These are phyloP conservation scores for Cystobasidium ongulense DNA, from an alignment of 768 basidiomycete species.

Conservation along the genomic window DNA sequence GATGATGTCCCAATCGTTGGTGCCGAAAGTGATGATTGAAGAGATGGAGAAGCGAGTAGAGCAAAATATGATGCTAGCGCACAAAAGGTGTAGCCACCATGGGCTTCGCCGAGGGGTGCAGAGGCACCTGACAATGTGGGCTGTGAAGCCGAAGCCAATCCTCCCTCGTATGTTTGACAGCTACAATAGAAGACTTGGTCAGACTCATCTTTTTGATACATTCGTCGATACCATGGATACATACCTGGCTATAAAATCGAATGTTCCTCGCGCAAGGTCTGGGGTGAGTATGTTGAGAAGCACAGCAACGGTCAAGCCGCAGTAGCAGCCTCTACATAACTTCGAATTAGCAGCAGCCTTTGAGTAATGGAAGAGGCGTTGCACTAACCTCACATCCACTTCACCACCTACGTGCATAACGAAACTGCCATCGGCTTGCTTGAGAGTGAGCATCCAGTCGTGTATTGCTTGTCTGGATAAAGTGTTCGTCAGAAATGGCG, in stretches of 20 bases:
- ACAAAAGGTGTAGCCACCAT: conserved; percentile 96
- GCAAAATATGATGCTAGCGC: conserved; percentile 72
- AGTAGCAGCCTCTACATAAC: conserved; percentile 72
- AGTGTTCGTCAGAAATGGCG: not conserved
- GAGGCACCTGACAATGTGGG: conserved; percentile 51
- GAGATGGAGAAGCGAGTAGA: conserved; percentile 47
- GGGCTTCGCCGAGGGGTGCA: conserved; percentile 81
- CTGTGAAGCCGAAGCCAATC: conserved; percentile 75
- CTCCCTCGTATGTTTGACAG: conserved; percentile 97
- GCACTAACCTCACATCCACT: conserved; percentile 73
- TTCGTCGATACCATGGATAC: too few species aligned
- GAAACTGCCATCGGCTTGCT: conserved; percentile 88
- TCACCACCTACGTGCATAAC: conserved; percentile 78
- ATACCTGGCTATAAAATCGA: conserved; percentile 62
- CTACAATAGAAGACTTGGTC: conserved; percentile 40
- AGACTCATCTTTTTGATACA: not conserved
- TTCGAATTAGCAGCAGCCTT: not conserved
- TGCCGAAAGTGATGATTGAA: conserved; percentile 5
- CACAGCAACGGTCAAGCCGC: conserved; percentile 71
- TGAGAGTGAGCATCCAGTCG: conserved; percentile 80
- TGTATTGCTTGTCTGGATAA: conserved; percentile 63
- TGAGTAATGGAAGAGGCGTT: too few species aligned
- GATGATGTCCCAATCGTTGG: not conserved
- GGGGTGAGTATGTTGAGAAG: conserved; percentile 81
- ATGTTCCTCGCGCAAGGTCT: conserved; percentile 66